Evolutionary conservation across 139 green algal species (phyloP).

Genomic region (Picocystis salinarum): DNA sequence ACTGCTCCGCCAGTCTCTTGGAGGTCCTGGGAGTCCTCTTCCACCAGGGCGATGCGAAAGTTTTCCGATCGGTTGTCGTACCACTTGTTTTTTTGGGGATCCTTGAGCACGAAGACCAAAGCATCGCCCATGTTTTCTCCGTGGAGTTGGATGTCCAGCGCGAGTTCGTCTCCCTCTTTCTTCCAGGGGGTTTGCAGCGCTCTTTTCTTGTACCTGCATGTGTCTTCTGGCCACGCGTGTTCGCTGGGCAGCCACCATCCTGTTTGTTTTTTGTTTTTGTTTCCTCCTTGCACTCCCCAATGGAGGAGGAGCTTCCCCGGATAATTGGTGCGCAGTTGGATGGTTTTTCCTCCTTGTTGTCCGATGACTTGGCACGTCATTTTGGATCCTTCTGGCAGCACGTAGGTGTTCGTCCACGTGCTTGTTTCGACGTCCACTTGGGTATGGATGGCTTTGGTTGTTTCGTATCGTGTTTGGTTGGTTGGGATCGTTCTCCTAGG

Average conservation of each 20-base stretch:
- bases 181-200: slow-evolving; percentile 79
- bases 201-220: slow-evolving; percentile 78
- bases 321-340: slow-evolving; percentile 22
- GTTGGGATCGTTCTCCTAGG: no score
- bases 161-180: slow-evolving; percentile 4
- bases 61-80: slow-evolving; percentile 2
- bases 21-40: neutral
- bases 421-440: no score
- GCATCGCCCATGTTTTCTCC: no score
- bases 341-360: no score
- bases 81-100: slow-evolving; percentile 18
- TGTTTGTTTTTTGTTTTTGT: slow-evolving; percentile 39
- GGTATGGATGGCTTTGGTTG: no score
- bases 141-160: slow-evolving; percentile 7
- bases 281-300: slow-evolving; percentile 75
- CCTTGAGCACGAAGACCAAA: slow-evolving; percentile 94
- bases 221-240: slow-evolving; percentile 43
- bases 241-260: slow-evolving; percentile 64
- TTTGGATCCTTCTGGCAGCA: no score
- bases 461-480: no score
- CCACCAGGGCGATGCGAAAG: neutral
- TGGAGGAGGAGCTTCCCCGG: slow-evolving; percentile 55
- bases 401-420: no score
- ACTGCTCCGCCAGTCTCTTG: no score
- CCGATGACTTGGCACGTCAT: no score